Evolutionary conservation across 352 stramenopile species (phyloP).

Genomic region (Thalassiosira pacifica): DNA sequence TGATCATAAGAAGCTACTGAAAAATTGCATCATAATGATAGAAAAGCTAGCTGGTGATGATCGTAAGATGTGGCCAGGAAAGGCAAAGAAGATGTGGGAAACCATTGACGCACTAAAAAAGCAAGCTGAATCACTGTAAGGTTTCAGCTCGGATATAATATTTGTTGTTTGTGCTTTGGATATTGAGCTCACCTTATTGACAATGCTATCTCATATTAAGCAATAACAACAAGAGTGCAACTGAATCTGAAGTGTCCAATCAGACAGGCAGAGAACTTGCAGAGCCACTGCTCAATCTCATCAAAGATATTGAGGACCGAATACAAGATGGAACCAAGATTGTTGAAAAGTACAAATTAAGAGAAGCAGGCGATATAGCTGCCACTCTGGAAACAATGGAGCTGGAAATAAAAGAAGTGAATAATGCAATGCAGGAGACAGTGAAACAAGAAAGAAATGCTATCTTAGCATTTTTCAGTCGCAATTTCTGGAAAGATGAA

Average conservation of each 20-base stretch:
- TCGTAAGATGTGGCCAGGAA: not conserved
- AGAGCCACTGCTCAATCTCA: not conserved
- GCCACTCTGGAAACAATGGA: not conserved
- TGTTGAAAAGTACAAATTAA: not conserved
- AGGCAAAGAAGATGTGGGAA: conserved; percentile 11
- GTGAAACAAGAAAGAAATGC: too few species aligned
- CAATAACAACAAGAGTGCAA: too few species aligned
- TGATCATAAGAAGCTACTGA: not conserved
- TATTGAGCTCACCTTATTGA: too few species aligned
- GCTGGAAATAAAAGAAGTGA: not conserved
- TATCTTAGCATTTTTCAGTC: too few species aligned
- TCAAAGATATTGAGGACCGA: not conserved
- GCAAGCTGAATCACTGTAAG: not conserved
- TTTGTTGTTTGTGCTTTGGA: too few species aligned
- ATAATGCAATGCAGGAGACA: not conserved
- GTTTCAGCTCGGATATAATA: not conserved
- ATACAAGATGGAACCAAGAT: not conserved
- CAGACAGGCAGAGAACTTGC: too few species aligned
- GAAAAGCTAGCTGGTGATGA: not conserved
- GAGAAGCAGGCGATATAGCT: not conserved
- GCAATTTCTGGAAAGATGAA: not conserved
- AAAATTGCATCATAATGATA: not conserved
- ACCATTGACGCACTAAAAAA: conserved; percentile 7
- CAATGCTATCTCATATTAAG: too few species aligned
- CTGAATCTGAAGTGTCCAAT: too few species aligned